phyloP scores from a whole-genome alignment of 305 asterid genomes.

The Fraxinus floribunda region DNA sequence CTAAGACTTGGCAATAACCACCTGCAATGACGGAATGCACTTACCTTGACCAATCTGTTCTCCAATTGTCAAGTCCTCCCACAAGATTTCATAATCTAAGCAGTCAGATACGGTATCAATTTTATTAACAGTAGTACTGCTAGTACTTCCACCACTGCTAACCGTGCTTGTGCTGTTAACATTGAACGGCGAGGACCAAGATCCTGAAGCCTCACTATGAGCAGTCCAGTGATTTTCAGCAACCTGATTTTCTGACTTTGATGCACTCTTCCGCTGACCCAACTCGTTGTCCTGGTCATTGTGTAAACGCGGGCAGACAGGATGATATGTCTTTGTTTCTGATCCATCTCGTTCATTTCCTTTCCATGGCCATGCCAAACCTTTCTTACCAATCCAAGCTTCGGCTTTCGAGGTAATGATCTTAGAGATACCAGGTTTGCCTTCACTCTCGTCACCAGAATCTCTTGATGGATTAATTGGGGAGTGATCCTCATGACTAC shows the following conservation, averaged over 20 bases:
- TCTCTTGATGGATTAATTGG: constrained; percentile 50
- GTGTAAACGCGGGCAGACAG: constrained; percentile 69
- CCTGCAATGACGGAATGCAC: constrained; percentile 18
- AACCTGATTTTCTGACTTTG: constrained; percentile 51
- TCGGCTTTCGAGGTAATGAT: constrained; percentile 71
- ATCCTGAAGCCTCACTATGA: constrained; percentile 66
- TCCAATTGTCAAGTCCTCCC: constrained; percentile 95
- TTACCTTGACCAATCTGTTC: constrained; percentile 95
- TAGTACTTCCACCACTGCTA: constrained; percentile 81
- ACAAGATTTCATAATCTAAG: constrained; percentile 81
- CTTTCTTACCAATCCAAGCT: constrained; percentile 75
- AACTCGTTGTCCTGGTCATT: constrained; percentile 58
- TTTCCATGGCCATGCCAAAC: constrained; percentile 87
- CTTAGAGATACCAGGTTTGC: constrained; percentile 49
- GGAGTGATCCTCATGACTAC: constrained; percentile 46
- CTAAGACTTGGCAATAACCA: background rate
- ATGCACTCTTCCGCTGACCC: constrained; percentile 42
- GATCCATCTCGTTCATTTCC: constrained; percentile 65
- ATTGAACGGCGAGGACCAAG: constrained; percentile 75
- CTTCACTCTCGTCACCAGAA: constrained; percentile 69
- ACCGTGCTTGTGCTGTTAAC: constrained; percentile 84
- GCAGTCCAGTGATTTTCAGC: constrained; percentile 40
- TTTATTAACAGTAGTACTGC: constrained; percentile 70
- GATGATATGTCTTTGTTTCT: constrained; percentile 56
- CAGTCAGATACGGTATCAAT: constrained; percentile 63